These are phyloP conservation scores for Capsicum pubescens DNA, from an alignment of 257 asterid genomes.

Conservation along the genomic window DNA sequence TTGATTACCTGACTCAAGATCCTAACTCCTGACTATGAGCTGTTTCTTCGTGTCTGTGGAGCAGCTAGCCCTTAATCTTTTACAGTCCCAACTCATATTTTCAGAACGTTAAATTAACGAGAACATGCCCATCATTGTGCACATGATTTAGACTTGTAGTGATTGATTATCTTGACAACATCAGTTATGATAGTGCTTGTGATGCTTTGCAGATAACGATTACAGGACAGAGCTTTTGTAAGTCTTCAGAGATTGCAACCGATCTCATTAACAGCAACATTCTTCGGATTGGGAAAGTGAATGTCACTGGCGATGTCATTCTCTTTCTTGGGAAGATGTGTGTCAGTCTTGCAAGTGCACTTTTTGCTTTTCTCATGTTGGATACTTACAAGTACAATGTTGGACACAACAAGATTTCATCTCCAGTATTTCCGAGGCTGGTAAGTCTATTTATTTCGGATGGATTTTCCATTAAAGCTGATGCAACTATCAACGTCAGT, in stretches of 20 bases:
- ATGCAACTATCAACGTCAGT: not conserved
- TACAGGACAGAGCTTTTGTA: conserved; percentile 88
- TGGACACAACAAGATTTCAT: conserved; percentile 87
- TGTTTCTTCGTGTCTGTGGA: not conserved
- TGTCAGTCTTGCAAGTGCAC: conserved; percentile 92
- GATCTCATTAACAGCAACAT: conserved; percentile 92
- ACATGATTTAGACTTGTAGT: not conserved
- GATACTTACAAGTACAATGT: conserved; percentile 76
- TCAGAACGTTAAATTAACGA: not conserved
- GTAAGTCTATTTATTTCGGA: conserved; percentile 42
- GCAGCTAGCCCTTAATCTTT: not conserved
- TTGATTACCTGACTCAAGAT: no score
- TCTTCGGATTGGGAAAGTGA: conserved; percentile 90
- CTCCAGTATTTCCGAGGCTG: conserved; percentile 96
- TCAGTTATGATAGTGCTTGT: not conserved
- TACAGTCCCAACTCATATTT: no score
- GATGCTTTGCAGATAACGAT: conserved; percentile 74
- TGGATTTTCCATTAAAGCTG: not conserved
- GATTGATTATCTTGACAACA: not conserved
- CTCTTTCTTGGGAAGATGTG: conserved; percentile 96
- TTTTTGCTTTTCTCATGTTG: conserved; percentile 92
- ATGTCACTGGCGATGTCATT: conserved; percentile 90
- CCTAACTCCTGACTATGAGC: not conserved
- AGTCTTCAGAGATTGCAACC: conserved; percentile 92
- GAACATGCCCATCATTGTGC: not conserved